phyloP scores from a whole-genome alignment of 2,329 filamentous ascomycete species.

The Immersiporthe knoxdaviesiana region DNA sequence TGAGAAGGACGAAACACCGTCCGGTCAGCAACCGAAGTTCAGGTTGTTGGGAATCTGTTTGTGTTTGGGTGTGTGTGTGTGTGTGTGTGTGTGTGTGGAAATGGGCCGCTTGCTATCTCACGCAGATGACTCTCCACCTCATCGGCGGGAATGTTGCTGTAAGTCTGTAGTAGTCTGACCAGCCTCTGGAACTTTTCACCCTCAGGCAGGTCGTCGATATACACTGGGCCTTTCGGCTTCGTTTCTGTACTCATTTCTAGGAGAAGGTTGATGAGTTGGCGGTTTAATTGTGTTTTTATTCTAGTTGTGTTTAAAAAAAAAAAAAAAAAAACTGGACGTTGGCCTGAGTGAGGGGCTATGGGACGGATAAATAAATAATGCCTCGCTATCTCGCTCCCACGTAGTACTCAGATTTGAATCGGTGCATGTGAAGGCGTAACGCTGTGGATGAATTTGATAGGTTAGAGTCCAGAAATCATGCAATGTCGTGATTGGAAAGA shows the following conservation, averaged over 20 bases:
- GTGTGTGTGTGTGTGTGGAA: not conserved
- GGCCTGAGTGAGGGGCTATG: not conserved
- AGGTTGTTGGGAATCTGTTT: not conserved
- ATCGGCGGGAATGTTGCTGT: not conserved
- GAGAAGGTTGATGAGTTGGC: not conserved
- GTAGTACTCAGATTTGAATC: not conserved
- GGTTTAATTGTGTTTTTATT: not conserved
- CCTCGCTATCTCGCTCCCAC: no score
- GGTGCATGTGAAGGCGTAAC: not conserved
- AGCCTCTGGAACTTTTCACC: constrained; percentile 1
- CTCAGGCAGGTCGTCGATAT: not conserved
- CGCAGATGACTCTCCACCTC: not conserved
- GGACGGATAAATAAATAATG: not conserved
- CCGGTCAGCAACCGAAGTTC: not conserved
- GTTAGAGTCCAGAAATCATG: no score
- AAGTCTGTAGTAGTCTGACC: not conserved
- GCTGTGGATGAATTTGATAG: not conserved
- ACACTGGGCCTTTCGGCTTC: not conserved
- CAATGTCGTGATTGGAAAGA: not conserved
- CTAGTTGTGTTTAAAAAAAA: no score
- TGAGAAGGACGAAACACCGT: not conserved
- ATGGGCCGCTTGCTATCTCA: not conserved
- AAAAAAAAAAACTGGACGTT: not conserved
- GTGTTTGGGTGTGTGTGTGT: no score
- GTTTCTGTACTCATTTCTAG: not conserved